Percentiles rank a stretch among this genome's conserved stretches.
Conservation (phyloP, 2,329 filamentous ascomycete species). For the Trichoderma aggressivum region DNA sequence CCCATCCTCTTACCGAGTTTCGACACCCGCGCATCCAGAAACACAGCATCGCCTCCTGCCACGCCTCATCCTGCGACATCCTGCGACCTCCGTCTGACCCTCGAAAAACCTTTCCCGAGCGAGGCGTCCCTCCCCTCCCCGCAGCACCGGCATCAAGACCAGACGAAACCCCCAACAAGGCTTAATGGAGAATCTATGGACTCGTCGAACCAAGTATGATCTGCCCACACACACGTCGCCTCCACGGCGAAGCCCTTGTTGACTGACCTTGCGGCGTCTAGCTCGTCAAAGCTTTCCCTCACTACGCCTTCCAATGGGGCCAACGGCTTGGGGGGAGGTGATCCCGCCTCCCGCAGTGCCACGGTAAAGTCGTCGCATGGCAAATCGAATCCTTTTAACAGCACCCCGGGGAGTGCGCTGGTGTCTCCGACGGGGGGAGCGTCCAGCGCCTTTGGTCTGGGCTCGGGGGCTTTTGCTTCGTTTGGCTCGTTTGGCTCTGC, state of each 20-base stretch:
- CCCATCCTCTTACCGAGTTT: not conserved
- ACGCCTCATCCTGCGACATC: not conserved
- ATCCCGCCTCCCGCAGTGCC: slow-evolving; percentile 59
- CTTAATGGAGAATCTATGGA: slow-evolving; percentile 69
- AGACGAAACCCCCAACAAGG: slow-evolving; percentile 28
- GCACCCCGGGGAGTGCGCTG: slow-evolving; percentile 61
- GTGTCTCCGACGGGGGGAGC: slow-evolving; percentile 54
- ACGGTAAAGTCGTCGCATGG: slow-evolving; percentile 73
- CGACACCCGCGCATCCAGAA: slow-evolving; percentile 13
- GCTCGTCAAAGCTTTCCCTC: slow-evolving; percentile 86
- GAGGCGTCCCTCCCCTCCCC: slow-evolving; percentile 23
- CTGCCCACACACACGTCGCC: not conserved
- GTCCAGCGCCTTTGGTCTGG: slow-evolving; percentile 87
- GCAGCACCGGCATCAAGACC: slow-evolving; percentile 12
- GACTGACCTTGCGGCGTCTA: slow-evolving; percentile 37
- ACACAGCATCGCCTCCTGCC: not conserved
- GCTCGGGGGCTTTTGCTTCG: slow-evolving; percentile 88
- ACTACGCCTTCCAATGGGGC: slow-evolving; percentile 64
- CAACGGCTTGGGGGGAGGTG: slow-evolving; percentile 49
- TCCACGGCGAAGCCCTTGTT: not conserved
- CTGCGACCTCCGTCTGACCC: slow-evolving; percentile 17
- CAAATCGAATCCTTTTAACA: slow-evolving; percentile 73
- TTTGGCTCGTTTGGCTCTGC: slow-evolving; percentile 62
- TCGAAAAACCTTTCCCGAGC: slow-evolving; percentile 22
- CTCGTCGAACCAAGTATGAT: slow-evolving; percentile 76